These are phyloP conservation scores for Tricholoma sp. DNA, from an alignment of 768 basidiomycete genomes.

Conservation along the genomic window DNA sequence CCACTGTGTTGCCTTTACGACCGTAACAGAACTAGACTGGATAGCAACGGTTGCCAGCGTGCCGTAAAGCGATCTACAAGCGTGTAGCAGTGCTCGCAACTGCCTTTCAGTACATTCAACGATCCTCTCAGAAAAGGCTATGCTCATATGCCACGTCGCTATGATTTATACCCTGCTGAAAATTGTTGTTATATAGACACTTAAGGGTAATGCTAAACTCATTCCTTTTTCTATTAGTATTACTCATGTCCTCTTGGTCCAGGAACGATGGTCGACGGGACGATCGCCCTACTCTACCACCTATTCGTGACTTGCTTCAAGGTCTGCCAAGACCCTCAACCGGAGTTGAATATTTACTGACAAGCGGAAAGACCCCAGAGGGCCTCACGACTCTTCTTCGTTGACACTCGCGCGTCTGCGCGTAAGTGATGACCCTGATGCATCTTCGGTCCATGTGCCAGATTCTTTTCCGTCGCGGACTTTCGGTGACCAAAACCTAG, in stretches of 20 bases:
- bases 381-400: constrained; percentile 28
- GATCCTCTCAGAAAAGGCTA: constrained; percentile 12
- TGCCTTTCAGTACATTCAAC: neutral
- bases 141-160: constrained; percentile 8
- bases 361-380: constrained; percentile 9
- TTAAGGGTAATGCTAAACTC: neutral
- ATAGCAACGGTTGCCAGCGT: constrained; percentile 7
- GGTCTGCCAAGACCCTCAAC: constrained; percentile 28
- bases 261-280: constrained; percentile 24
- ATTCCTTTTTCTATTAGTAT: constrained; percentile 2
- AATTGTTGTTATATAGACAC: constrained; percentile 9
- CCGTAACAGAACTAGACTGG: neutral
- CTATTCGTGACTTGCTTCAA: constrained; percentile 66
- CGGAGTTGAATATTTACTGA: neutral
- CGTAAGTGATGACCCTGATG: constrained; percentile 33
- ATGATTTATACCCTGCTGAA: constrained; percentile 8
- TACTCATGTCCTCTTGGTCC: constrained; percentile 23
- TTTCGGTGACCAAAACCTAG: neutral
- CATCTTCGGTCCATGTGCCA: neutral
- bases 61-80: constrained; percentile 11
- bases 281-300: constrained; percentile 59
- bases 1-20: constrained; percentile 6
- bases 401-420: constrained; percentile 39
- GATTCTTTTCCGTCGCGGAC: neutral
- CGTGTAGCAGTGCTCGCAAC: constrained; percentile 9